Conservation (phyloP, 257 asterid species). For the Solanum corneliomulleri region DNA sequence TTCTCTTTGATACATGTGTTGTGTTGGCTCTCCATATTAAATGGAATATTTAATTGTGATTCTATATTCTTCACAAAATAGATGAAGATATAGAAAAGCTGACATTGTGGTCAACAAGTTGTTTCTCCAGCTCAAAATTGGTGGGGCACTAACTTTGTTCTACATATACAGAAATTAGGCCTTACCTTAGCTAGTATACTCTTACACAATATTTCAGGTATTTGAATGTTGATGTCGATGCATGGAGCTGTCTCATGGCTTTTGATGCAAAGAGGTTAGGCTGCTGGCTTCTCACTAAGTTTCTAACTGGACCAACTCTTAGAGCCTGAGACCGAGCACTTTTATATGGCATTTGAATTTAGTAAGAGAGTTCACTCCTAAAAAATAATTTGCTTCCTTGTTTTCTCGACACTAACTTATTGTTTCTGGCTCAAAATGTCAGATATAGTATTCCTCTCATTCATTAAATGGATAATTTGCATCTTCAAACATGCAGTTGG, state of each 20-base stretch:
- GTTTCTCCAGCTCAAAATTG: not conserved
- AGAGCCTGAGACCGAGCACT: slow-evolving; percentile 45
- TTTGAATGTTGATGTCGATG: slow-evolving; percentile 40
- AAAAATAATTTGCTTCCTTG: slow-evolving; percentile 14
- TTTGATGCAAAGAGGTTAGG: slow-evolving; percentile 82
- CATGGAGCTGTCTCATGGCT: slow-evolving; percentile 72
- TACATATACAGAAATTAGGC: not conserved
- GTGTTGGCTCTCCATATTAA: not conserved
- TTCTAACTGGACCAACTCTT: slow-evolving; percentile 54
- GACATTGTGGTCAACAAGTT: not conserved
- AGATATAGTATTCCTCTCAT: slow-evolving; percentile 3
- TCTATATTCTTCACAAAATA: not conserved
- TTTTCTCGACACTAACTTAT: not conserved
- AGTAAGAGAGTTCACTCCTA: slow-evolving; percentile 18
- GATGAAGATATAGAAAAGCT: not conserved
- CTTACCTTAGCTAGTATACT: not conserved
- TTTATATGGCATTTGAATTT: slow-evolving; percentile 43
- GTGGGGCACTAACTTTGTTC: not conserved
- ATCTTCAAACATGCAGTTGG: slow-evolving; percentile 76
- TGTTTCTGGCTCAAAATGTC: not conserved
- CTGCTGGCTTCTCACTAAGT: slow-evolving; percentile 58
- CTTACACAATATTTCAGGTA: slow-evolving; percentile 9
- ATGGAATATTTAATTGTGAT: not conserved
- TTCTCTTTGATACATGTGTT: not conserved
- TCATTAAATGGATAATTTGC: slow-evolving; percentile 36